Evolutionary conservation across 768 basidiomycete species (phyloP).

Genomic region (Rhizopogon sp.): DNA sequence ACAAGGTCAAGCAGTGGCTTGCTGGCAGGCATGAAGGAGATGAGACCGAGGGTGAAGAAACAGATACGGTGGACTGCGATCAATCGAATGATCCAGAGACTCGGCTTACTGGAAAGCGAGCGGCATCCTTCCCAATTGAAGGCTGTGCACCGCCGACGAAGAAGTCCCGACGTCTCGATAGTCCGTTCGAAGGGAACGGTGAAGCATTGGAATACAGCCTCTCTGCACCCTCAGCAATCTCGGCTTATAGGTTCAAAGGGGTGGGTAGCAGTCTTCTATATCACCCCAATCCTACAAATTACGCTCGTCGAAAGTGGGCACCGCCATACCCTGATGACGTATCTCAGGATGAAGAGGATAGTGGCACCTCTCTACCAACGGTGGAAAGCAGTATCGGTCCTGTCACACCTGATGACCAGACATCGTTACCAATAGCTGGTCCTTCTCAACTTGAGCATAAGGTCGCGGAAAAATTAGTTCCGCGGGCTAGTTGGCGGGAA

Average conservation of each 20-base stretch:
- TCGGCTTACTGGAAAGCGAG: constrained; percentile 20
- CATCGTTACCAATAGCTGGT: constrained; percentile 35
- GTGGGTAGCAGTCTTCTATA: constrained; percentile 44
- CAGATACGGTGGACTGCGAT: constrained; percentile 9
- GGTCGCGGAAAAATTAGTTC: constrained; percentile 1
- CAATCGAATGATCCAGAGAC: constrained; percentile 6
- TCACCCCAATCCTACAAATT: constrained; percentile 58
- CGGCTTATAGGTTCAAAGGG: constrained; percentile 24
- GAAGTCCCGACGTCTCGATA: constrained; percentile 16
- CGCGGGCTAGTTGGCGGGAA: neutral
- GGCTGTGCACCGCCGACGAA: constrained; percentile 22
- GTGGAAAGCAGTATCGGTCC: constrained; percentile 44
- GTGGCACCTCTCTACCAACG: constrained; percentile 27
- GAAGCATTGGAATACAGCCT: constrained; percentile 17
- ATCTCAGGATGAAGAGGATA: constrained; percentile 27
- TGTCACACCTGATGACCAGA: constrained; percentile 54
- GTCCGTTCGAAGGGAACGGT: constrained; percentile 17
- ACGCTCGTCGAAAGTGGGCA: constrained; percentile 55
- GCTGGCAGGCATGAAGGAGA: constrained; percentile 8
- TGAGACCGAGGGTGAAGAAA: constrained; percentile 15
- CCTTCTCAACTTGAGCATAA: constrained; percentile 16
- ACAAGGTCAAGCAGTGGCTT: constrained; percentile 34
- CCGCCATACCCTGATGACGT: constrained; percentile 33
- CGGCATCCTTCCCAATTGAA: constrained; percentile 14
- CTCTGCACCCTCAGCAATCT: constrained; percentile 20